Conservation (phyloP, 257 asterid genomes). For the Fraxinus excelsior region DNA sequence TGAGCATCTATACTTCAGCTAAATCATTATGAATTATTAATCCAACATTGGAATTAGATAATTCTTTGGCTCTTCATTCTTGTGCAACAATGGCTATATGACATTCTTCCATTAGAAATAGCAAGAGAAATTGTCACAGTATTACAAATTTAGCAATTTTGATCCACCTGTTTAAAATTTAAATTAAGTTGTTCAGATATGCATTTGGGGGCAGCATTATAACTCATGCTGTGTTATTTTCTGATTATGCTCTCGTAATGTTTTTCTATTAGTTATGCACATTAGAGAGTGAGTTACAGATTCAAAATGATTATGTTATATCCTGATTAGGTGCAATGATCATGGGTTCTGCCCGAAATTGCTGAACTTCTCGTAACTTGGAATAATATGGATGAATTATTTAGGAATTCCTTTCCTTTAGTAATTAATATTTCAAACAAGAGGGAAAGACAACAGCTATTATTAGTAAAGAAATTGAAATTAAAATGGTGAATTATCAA, state of each 20-base stretch:
- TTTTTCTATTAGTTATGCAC: not conserved
- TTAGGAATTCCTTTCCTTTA: not conserved
- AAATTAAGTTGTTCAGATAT: not conserved
- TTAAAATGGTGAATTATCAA: not conserved
- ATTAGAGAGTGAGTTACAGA: not conserved
- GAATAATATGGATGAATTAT: not conserved
- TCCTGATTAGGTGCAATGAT: not conserved
- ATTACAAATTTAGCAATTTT: not conserved
- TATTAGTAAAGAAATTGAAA: not conserved
- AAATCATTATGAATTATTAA: not conserved
- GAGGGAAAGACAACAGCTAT: not conserved
- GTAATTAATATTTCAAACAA: not conserved
- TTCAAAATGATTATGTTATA: not conserved
- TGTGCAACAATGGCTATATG: not conserved
- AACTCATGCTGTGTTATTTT: not conserved
- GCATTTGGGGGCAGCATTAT: not conserved
- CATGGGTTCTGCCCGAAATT: not conserved
- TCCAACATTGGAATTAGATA: too few relatives aligned
- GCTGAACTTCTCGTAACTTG: not conserved
- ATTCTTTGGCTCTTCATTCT: not conserved
- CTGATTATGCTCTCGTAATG: not conserved
- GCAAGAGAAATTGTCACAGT: not conserved
- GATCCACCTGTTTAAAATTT: not conserved
- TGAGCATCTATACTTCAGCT: constrained; percentile 34
- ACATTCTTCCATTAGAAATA: not conserved